These are phyloP conservation scores for Paxillus involutus DNA, from an alignment of 768 basidiomycete species.

Conservation along the genomic window DNA sequence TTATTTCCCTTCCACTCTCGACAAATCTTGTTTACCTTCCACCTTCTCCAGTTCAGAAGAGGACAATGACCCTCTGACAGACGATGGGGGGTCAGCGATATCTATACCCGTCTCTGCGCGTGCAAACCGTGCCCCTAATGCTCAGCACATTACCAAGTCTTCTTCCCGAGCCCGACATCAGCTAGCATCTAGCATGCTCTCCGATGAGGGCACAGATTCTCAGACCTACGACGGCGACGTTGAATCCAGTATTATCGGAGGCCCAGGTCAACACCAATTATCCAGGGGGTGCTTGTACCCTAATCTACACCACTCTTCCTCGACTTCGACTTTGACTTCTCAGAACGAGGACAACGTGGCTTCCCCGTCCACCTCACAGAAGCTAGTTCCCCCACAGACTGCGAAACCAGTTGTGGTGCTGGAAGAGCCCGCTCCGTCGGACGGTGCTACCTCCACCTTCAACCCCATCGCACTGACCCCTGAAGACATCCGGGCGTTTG, in stretches of 20 bases:
- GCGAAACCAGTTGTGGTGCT: conserved; percentile 35
- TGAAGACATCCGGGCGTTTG: conserved; percentile 80
- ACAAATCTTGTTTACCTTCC: conserved; percentile 14
- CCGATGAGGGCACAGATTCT: conserved; percentile 76
- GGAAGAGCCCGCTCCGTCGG: conserved; percentile 43
- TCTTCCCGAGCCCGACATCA: conserved; percentile 44
- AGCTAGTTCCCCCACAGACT: conserved; percentile 21
- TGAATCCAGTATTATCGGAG: conserved; percentile 71
- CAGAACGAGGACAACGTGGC: conserved; percentile 29
- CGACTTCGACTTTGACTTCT: conserved; percentile 53
- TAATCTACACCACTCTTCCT: conserved; percentile 42
- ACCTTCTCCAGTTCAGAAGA: conserved; percentile 64
- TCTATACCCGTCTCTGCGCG: conserved; percentile 38
- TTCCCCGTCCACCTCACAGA: conserved; percentile 20
- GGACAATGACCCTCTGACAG: conserved; percentile 85
- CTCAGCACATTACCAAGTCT: conserved; percentile 24
- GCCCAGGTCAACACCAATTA: conserved; percentile 41
- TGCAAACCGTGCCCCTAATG: conserved; percentile 26
- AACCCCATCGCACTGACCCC: conserved; percentile 67
- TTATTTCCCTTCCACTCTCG: background rate
- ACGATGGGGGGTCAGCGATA: conserved; percentile 61
- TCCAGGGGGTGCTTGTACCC: conserved; percentile 27
- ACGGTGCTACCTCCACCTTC: conserved; percentile 41
- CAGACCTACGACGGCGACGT: conserved; percentile 92
- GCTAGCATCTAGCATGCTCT: conserved; percentile 53